Evolutionary conservation across 495 filamentous ascomycete genomes (phyloP).

Genomic region (Cairneyella variabilis): DNA sequence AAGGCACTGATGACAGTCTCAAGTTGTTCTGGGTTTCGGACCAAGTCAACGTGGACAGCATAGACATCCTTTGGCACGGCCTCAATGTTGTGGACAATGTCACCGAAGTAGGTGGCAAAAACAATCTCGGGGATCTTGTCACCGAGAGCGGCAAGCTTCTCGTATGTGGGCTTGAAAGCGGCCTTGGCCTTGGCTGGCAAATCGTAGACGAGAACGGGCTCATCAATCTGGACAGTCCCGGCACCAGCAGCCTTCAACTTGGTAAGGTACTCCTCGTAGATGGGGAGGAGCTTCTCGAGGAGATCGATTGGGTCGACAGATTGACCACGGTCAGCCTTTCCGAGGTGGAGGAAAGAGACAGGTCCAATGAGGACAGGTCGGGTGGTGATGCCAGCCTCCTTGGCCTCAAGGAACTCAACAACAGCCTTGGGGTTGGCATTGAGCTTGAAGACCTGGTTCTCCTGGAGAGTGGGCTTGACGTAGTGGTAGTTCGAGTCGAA

Average conservation of each 20-base stretch:
- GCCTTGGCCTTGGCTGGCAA: conserved; percentile 81
- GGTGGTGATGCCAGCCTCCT: conserved; percentile 88
- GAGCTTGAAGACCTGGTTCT: conserved; percentile 94
- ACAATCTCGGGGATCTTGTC: conserved; percentile 74
- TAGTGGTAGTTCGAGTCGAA: conserved; percentile 99
- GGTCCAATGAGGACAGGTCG: conserved; percentile 93
- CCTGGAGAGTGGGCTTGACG: conserved; percentile 95
- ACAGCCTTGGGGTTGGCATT: conserved; percentile 85
- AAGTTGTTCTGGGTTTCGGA: conserved; percentile 96
- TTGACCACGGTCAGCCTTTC: conserved; percentile 94
- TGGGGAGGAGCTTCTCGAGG: conserved; percentile 83
- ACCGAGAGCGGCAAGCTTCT: conserved; percentile 74
- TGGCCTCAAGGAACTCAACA: conserved; percentile 90
- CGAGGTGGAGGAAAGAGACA: conserved; percentile 92
- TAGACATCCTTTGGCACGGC: conserved; percentile 71
- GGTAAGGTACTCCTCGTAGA: conserved; percentile 85
- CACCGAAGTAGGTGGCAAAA: conserved; percentile 96
- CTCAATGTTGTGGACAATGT: conserved; percentile 98
- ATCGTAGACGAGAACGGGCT: conserved; percentile 94
- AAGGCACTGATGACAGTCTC: conserved; percentile 70
- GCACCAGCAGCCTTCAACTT: conserved; percentile 94
- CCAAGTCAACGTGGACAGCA: conserved; percentile 89
- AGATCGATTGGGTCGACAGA: conserved; percentile 87
- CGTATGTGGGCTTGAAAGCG: conserved; percentile 97
- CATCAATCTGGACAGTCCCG: conserved; percentile 94